phyloP scores from a whole-genome alignment of 257 asterid species.

The Primulina tabacum region DNA sequence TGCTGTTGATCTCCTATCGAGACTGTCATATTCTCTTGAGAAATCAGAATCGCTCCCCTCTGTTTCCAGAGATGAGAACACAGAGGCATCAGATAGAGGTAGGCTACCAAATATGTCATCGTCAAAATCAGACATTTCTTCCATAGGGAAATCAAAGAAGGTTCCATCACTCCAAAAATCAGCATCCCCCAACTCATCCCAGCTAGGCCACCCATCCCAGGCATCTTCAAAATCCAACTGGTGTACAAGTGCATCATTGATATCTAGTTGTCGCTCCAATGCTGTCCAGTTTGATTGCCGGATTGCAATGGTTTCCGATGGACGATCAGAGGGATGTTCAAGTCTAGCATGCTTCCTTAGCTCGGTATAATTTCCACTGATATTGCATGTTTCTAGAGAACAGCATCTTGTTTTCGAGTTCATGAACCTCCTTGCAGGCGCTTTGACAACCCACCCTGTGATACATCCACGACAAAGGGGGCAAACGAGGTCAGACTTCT shows the following conservation, averaged over 20 bases:
- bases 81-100: conserved; percentile 31
- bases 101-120: conserved; percentile 39
- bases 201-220: conserved; percentile 25
- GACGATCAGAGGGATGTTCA: conserved; percentile 55
- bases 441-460: conserved; percentile 41
- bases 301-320: conserved; percentile 48
- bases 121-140: conserved; percentile 36
- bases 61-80: conserved; percentile 21
- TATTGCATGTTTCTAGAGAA: conserved; percentile 59
- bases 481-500: conserved; percentile 41
- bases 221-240: conserved; percentile 38
- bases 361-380: conserved; percentile 51
- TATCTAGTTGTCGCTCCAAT: conserved; percentile 49
- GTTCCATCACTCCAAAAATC: conserved; percentile 34
- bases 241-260: conserved; percentile 52
- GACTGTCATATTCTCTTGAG: conserved; percentile 25
- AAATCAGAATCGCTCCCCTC: conserved; percentile 24
- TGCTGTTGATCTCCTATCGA: conserved; percentile 12
- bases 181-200: conserved; percentile 29
- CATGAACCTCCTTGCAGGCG: conserved; percentile 53
- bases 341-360: conserved; percentile 74
- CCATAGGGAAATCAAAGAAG: conserved; percentile 38
- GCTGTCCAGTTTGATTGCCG: conserved; percentile 54
- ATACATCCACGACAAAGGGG: conserved; percentile 77
- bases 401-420: conserved; percentile 57